Percentiles rank a stretch among this genome's conserved stretches.
phyloP scores from a whole-genome alignment of 2,329 filamentous ascomycete species.

The Neofusicoccum ribis region DNA sequence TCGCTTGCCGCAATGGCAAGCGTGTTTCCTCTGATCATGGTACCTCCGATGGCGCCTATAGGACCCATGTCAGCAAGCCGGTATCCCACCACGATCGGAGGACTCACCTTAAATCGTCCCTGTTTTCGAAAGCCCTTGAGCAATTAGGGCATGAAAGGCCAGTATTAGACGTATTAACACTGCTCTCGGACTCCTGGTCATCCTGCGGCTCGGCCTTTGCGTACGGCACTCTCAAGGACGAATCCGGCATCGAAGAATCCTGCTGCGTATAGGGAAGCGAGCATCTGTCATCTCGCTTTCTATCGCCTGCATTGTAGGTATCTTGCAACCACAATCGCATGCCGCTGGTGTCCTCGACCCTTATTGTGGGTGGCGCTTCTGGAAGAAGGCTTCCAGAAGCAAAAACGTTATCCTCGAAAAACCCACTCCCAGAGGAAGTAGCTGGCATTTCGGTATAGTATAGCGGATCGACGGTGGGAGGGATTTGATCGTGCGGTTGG shows the following conservation, averaged over 20 bases:
- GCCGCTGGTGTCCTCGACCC: background rate
- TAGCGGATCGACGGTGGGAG: background rate
- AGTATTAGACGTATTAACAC: constrained; percentile 5
- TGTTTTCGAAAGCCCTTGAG: background rate
- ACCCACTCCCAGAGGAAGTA: background rate
- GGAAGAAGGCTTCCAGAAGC: background rate
- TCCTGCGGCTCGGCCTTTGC: background rate
- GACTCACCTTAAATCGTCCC: background rate
- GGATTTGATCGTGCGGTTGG: background rate
- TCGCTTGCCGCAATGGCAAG: background rate
- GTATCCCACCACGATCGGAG: background rate
- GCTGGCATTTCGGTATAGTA: background rate
- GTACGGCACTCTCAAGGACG: background rate
- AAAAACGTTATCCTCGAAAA: background rate
- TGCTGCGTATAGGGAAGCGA: too few relatives aligned
- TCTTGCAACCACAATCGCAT: background rate
- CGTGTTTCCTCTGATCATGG: background rate
- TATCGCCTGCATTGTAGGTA: background rate
- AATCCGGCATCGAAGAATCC: background rate
- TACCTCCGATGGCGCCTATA: constrained; percentile 14
- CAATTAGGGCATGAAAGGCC: background rate
- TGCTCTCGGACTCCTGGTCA: background rate
- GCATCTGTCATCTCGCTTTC: too few relatives aligned
- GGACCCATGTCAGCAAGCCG: background rate
- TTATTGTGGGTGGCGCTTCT: background rate